Evolutionary conservation across 2,329 filamentous ascomycete species (phyloP).

Genomic region (Penicillium sp.): DNA sequence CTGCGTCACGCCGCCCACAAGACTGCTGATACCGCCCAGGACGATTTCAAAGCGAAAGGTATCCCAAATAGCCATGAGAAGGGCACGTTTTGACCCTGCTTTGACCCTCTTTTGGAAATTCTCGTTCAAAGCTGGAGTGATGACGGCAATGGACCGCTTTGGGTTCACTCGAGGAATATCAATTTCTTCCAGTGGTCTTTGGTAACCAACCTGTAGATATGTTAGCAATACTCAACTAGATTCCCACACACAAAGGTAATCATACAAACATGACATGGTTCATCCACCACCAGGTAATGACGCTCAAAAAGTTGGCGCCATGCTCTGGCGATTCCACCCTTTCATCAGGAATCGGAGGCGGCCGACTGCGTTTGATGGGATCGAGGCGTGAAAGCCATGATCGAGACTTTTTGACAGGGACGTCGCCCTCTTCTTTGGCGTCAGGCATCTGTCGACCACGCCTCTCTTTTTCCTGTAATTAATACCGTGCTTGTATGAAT

Average conservation of each 20-base stretch:
- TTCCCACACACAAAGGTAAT: slow-evolving; percentile 10
- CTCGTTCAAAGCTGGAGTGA: slow-evolving; percentile 61
- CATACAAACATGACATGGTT: slow-evolving; percentile 71
- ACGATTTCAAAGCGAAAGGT: slow-evolving; percentile 79
- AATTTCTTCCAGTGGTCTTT: slow-evolving; percentile 70
- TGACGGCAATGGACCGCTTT: slow-evolving; percentile 62
- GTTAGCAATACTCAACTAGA: neutral
- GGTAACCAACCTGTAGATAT: slow-evolving; percentile 64
- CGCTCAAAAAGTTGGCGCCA: slow-evolving; percentile 66
- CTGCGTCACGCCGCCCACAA: slow-evolving; percentile 64
- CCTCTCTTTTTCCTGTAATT: neutral
- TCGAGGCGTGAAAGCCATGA: slow-evolving; percentile 13
- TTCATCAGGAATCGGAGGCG: slow-evolving; percentile 51
- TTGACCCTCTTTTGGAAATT: slow-evolving; percentile 64
- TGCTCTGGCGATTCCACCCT: slow-evolving; percentile 61
- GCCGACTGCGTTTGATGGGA: slow-evolving; percentile 17
- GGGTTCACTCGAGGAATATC: slow-evolving; percentile 86
- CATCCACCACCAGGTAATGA: slow-evolving; percentile 81
- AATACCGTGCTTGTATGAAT: neutral
- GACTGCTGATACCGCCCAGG: slow-evolving; percentile 70
- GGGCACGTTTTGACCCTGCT: slow-evolving; percentile 64
- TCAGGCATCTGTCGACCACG: slow-evolving; percentile 4
- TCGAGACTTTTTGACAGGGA: neutral
- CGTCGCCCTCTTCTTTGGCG: slow-evolving; percentile 12
- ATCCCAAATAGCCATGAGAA: slow-evolving; percentile 76